Evolutionary conservation across 768 basidiomycete species (phyloP), one percentile per base, ranked within the genome.

Genomic region (Crassisporium funariophilum): DNA sequence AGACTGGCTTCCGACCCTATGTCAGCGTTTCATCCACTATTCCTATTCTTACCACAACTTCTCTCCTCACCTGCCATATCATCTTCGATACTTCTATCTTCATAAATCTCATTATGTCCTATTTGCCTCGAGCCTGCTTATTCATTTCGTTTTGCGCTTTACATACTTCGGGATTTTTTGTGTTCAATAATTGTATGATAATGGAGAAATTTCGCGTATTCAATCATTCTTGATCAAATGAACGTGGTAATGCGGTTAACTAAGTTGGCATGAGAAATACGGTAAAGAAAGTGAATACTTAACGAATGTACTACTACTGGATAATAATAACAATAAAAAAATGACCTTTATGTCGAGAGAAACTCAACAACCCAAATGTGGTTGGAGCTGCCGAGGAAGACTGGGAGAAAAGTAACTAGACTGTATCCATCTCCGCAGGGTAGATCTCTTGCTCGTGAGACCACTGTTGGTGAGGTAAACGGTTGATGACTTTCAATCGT

Each of bases 401-500:
- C n/a, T n/a, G n/a, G n/a, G n/a, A n/a, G n/a, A n/a, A n/a, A n/a
- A n/a, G 47, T 16, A 52, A 37, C 12, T 55, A 39, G 17, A 53
- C 57, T 12, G 49, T 49, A 24, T 52, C 51, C 49, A 59, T 56
- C 16, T 50, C 29, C 12, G 55, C 40, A 42, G 47, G 33, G n/a
- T 49, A 50, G 15, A 48, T 39, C 31, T 39, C 38, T 23, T 49
- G 57, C 20, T 53, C 47, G 35, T 53, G 45, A 12, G 48, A 46
- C 60, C 58, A 63, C 29, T 48, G 58, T 42, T 55, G 59, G 4
- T 56, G 61, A 42, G 83, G 73, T 33, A 86, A 63, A 24, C 78
- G 73, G 44, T 73, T 75, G 54, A 88, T 78, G 36, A 86, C 74
- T 41, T 76, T 73, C 54, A 86, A 69, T 24, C 84, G 78, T 63